Evolutionary conservation across 2,329 filamentous ascomycete species (phyloP).

Genomic region (Trichoderma hamatum): DNA sequence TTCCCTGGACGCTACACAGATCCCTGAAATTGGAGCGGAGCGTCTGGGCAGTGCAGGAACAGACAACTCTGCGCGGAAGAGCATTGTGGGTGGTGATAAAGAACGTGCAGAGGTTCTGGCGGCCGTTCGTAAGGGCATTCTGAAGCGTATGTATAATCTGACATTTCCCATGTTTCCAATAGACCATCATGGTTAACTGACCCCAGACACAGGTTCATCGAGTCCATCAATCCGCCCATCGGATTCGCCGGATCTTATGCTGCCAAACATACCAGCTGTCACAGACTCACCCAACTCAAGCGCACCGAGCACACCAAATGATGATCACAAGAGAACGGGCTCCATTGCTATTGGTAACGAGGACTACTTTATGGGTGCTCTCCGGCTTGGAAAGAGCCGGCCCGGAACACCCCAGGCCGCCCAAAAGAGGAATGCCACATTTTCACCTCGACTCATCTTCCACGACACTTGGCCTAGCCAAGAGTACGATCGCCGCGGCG

Average conservation of each 20-base stretch:
- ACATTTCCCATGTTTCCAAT: background rate
- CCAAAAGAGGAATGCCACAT: conserved; percentile 68
- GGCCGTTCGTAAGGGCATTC: conserved; percentile 90
- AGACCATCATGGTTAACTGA: conserved; percentile 29
- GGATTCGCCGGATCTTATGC: conserved; percentile 60
- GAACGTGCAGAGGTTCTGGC: conserved; percentile 91
- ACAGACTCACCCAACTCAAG: conserved; percentile 83
- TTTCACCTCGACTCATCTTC: conserved; percentile 92
- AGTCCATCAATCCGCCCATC: conserved; percentile 65
- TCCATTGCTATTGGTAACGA: conserved; percentile 77
- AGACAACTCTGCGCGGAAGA: conserved; percentile 73
- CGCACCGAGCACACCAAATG: conserved; percentile 83
- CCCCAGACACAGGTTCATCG: conserved; percentile 57
- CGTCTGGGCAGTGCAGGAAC: conserved; percentile 60
- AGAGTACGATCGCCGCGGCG: conserved; percentile 94
- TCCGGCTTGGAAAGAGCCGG: conserved; percentile 78
- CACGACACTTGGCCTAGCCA: conserved; percentile 95
- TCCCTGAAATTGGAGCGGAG: conserved; percentile 51
- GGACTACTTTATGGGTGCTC: conserved; percentile 84
- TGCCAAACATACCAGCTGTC: conserved; percentile 64
- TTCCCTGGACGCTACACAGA: conserved; percentile 68
- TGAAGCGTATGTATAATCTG: conserved; percentile 69
- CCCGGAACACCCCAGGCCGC: conserved; percentile 74
- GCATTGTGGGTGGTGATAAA: conserved; percentile 85
- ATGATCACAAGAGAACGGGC: conserved; percentile 69